Conservation (phyloP, 805 yeast genomes). For the Pichia cephalocereana region DNA sequence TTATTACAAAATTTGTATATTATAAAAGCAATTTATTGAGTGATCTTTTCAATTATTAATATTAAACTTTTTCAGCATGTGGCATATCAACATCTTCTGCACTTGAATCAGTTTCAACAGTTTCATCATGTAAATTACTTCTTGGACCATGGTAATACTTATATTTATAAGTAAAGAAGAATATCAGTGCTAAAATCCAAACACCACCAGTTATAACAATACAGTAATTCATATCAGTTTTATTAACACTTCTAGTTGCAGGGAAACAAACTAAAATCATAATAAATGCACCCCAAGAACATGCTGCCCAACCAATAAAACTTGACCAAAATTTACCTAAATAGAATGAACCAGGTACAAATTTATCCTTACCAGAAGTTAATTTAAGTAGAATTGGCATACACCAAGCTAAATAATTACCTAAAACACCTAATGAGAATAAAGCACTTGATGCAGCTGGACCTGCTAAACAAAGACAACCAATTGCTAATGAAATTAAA, state of each 20-base stretch:
- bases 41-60: too few relatives aligned
- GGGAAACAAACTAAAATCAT: conserved; percentile 60
- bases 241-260: conserved; percentile 28
- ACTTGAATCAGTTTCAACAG: conserved; percentile 4
- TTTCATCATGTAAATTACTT: conserved; percentile 18
- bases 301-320: conserved; percentile 36
- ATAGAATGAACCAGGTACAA: conserved; percentile 60
- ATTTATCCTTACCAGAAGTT: conserved; percentile 39
- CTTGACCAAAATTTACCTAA: conserved; percentile 42
- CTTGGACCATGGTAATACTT: conserved; percentile 22
- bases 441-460: conserved; percentile 57
- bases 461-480: conserved; percentile 50
- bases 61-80: neutral
- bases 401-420: conserved; percentile 57
- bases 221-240: conserved; percentile 58
- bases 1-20: too few relatives aligned
- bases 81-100: conserved; percentile 10
- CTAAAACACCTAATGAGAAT: conserved; percentile 54
- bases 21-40: too few relatives aligned
- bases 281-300: conserved; percentile 41
- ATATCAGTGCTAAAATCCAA: conserved; percentile 20
- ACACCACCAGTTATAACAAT: conserved; percentile 50
- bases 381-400: conserved; percentile 47
- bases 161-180: conserved; percentile 17
- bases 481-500: conserved; percentile 38